Evolutionary conservation across 2,329 filamentous ascomycete genomes (phyloP).

Genomic region (Paecilomyces niveus): DNA sequence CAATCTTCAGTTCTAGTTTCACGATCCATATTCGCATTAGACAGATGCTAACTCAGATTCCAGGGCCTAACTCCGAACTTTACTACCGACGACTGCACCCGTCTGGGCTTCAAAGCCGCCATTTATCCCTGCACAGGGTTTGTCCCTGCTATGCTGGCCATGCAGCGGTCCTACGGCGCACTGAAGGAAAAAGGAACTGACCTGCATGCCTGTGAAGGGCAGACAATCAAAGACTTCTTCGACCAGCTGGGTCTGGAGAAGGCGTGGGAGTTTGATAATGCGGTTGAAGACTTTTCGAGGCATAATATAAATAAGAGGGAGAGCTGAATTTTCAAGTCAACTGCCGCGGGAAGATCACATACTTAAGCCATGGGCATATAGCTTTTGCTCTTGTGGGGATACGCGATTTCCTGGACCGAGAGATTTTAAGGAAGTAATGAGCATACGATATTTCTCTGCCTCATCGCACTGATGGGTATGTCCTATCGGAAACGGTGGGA

Average conservation of each 20-base stretch:
- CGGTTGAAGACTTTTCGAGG: neutral
- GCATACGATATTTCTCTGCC: no score
- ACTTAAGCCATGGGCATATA: no score
- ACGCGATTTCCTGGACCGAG: no score
- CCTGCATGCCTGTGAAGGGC: conserved; percentile 2
- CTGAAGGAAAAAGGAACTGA: conserved; percentile 3
- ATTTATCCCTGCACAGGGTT: conserved; percentile 6
- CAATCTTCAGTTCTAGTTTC: neutral
- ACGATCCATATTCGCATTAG: neutral
- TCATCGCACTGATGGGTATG: no score
- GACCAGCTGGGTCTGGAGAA: conserved; percentile 3
- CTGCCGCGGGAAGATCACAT: no score
- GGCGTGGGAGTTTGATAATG: conserved; percentile 2
- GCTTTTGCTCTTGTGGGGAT: no score
- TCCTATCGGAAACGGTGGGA: no score
- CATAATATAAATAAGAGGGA: neutral
- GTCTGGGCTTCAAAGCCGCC: conserved; percentile 4
- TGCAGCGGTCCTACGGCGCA: conserved; percentile 3
- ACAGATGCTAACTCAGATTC: neutral
- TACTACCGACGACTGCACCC: conserved; percentile 3
- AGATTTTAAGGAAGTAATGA: no score
- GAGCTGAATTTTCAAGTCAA: neutral
- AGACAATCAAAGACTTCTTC: conserved; percentile 4
- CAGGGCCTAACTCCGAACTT: conserved; percentile 5
- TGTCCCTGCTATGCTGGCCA: conserved; percentile 5